A percentile compares a stretch with the other conserved stretches of the same genome.
These are phyloP conservation scores for Aegilops sharonensis DNA, from an alignment of 176 grass and related monocot genomes.

Conservation along the genomic window DNA sequence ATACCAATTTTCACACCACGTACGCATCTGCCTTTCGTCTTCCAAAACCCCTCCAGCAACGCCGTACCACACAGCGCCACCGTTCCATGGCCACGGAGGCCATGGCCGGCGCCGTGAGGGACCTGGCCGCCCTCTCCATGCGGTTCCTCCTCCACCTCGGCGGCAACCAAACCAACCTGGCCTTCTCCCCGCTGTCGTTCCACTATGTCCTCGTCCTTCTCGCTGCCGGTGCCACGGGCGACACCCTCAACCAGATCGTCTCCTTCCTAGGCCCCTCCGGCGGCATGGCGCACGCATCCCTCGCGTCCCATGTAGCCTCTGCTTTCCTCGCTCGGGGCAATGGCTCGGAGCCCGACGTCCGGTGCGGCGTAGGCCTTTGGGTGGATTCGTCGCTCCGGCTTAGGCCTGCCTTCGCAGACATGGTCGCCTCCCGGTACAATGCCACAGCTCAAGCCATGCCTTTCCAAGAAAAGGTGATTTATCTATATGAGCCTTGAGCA, in stretches of 20 bases:
- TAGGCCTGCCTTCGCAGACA: not conserved
- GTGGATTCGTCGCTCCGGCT: not conserved
- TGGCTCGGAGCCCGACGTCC: not conserved
- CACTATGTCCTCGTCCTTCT: not conserved
- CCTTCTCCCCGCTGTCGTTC: not conserved
- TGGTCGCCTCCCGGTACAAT: not conserved
- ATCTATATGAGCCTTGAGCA: not conserved
- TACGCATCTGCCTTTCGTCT: too few species aligned
- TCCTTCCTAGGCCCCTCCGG: constrained; percentile 7
- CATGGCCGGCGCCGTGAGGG: not conserved
- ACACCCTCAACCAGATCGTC: not conserved
- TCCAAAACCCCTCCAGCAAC: too few species aligned
- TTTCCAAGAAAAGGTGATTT: constrained; percentile 2
- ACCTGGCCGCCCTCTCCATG: not conserved
- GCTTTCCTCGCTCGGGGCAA: not conserved
- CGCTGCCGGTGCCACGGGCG: not conserved
- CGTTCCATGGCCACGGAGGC: not conserved
- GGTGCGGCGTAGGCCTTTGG: not conserved
- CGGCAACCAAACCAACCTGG: not conserved
- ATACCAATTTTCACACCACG: too few species aligned
- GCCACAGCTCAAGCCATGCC: not conserved
- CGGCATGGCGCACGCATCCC: not conserved
- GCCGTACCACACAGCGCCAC: not conserved
- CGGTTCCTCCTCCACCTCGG: not conserved
- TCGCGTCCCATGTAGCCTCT: not conserved